Evolutionary conservation across 345 rosid species (phyloP), one percentile per base, ranked within the genome.

Genomic region (Populus tremula): DNA sequence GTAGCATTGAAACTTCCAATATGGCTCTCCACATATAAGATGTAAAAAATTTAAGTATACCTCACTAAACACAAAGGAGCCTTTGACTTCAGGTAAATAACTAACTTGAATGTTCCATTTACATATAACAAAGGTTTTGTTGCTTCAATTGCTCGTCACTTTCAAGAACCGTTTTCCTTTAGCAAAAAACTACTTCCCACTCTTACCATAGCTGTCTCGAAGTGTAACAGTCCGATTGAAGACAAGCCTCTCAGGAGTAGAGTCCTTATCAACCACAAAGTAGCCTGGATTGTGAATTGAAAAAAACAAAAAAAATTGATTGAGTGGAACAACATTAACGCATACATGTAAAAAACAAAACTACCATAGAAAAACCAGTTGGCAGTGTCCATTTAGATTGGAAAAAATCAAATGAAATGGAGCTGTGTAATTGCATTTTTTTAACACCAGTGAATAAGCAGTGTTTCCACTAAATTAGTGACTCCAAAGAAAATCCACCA

Each of bases 181-280:
- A 20, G 6, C 18, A 2, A 59, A 4, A 31, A 43, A 66, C 77
- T 81, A 82, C 75, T 79, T 79, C 77, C 80, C 85, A 13, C 41
- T 79, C 75, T 79, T 82, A 5, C 85, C 72, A 25, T 79, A 82
- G 80, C 82, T 76, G 59, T 82, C 85, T 35, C 82, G 62, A 61
- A 83, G 87, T 0, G 98, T 96, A 50, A 92, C 97, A 0, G 96
- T 96, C 81, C 97, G 89, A 81, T 96, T 92, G 81, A 96, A 96
- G 33, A 93, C 90, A 5, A 90, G 93, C 66, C 87, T 93, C 45
- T 89, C 95, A 10, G 88, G 71, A 12, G 89, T 90, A 5, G 97
- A 90, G 84, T 96, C 96, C 81, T 88, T 87, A 36, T 92, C 99
- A 66, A 90, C 96, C 10, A 83, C 67, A 49, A 88, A 96, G 84